phyloP scores from a whole-genome alignment of 192 early-diverging fungal species.

The Podochytrium sp. region DNA sequence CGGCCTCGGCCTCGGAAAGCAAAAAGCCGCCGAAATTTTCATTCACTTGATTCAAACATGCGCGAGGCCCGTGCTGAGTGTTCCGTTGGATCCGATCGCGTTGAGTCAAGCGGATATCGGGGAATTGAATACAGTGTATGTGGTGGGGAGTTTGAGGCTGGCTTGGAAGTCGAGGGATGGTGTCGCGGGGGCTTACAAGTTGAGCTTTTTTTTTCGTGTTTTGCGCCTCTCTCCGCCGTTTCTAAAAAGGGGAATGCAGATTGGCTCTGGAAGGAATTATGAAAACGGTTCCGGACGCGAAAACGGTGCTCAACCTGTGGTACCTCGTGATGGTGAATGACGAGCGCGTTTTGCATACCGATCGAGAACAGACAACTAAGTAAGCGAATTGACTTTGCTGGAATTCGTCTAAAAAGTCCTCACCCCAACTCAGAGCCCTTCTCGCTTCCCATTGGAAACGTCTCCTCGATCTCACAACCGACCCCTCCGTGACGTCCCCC shows the following conservation, averaged over 20 bases:
- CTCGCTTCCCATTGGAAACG: background rate
- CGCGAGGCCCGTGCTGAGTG: background rate
- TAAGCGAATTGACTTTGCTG: background rate
- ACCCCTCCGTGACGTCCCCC: background rate
- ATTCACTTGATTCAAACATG: background rate
- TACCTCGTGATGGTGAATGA: background rate
- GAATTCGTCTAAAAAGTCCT: background rate
- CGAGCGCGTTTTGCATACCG: background rate
- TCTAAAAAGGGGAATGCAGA: background rate
- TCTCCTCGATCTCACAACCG: background rate
- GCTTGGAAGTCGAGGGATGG: slow-evolving; percentile 7
- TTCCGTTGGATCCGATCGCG: slow-evolving; percentile 19
- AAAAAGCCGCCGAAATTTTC: background rate
- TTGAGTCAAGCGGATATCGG: background rate
- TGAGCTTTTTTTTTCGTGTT: background rate
- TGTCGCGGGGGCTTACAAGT: background rate
- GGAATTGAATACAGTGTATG: slow-evolving; percentile 11
- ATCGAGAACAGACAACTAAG: background rate
- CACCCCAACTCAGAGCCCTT: background rate
- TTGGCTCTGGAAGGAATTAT: background rate
- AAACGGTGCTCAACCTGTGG: background rate
- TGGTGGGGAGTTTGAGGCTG: slow-evolving; percentile 15
- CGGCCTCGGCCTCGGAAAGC: slow-evolving; percentile 5
- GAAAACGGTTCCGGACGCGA: background rate
- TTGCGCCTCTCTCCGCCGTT: background rate